phyloP scores from a whole-genome alignment of 2,329 filamentous ascomycete genomes.

The Sporothrix pallida region DNA sequence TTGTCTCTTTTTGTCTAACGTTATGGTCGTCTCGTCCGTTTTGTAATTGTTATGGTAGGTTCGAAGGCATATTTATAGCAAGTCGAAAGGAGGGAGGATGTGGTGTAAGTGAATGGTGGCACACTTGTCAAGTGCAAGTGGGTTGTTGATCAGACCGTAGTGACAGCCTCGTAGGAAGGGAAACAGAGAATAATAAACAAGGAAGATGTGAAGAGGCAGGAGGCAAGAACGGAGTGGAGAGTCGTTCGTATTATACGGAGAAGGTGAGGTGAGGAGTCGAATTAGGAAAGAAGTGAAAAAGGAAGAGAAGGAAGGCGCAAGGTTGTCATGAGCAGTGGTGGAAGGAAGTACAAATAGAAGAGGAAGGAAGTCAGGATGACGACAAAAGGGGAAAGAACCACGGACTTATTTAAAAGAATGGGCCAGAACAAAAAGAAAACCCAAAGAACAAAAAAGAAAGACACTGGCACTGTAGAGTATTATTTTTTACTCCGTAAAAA shows the following conservation, averaged over 20 bases:
- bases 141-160: not conserved
- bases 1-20: constrained; percentile 9
- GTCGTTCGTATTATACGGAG: not conserved
- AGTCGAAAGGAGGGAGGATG: not conserved
- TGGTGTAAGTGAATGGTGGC: constrained; percentile 13
- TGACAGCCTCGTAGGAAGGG: not conserved
- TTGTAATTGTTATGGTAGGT: constrained; percentile 12
- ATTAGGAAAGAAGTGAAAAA: not conserved
- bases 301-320: not conserved
- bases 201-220: not conserved
- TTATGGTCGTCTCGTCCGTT: not conserved
- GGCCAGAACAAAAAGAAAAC: not conserved
- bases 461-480: constrained; percentile 12
- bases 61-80: constrained; percentile 25
- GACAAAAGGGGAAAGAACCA: constrained; percentile 10
- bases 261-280: not conserved
- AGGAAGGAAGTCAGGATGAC: constrained; percentile 3
- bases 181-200: not conserved
- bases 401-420: constrained; percentile 2
- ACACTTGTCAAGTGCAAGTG: not conserved
- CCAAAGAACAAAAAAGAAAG: constrained; percentile 4
- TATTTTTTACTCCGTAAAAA: constrained; percentile 2
- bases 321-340: not conserved
- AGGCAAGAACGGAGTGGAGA: not conserved
- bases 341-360: not conserved